Evolutionary conservation across 2,329 filamentous ascomycete species (phyloP), one percentile per base, ranked within the genome.

Genomic region (Diaporthe helianthi): DNA sequence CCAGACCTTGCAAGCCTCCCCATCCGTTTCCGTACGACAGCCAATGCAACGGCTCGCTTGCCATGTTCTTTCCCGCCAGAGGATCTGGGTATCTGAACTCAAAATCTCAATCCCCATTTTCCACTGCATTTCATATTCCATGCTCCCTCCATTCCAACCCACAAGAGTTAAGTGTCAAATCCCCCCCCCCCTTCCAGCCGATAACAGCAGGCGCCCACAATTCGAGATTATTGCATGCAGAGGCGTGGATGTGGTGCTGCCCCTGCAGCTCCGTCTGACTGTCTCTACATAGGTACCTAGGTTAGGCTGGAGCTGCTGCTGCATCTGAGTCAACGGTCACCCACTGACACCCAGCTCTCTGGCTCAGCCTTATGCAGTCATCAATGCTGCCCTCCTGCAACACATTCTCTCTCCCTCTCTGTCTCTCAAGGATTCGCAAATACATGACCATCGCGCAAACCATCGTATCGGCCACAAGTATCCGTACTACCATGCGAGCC

Each of bases 281-380:
- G 41, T 15, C 52, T n/a, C n/a, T n/a, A n/a, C n/a, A n/a, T n/a
- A n/a, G n/a, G n/a, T n/a, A n/a, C 53, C 22, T 22, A 36, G 31
- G 31, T 10, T 29, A 46, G 22, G 22, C 51, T 22, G 36, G 36
- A 58, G 13, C 24, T 24, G 52, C 31, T 54, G 19, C 38, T 12
- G 47, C 19, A 33, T 24, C 54, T 49, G 41, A 67, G 58, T 47
- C 58, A 26, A 46, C 26, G 41, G 41, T 9, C 8, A 33, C 31
- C n/a, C 36, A 38, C 36, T 2, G 36, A 33, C 47, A 63, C 58
- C 65, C 41, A 58, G 52, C 44, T 58, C 38, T 49, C 46, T 67
- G 52, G 65, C 65, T 67, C 65, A 67, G 65, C 65, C 65, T 55
- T 67, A 67, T 67, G 65, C 65, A 67, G 65, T 58, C 65, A 44